Conservation (phyloP, 2,329 filamentous ascomycete species). For the Aspergillus novoparasiticus region DNA sequence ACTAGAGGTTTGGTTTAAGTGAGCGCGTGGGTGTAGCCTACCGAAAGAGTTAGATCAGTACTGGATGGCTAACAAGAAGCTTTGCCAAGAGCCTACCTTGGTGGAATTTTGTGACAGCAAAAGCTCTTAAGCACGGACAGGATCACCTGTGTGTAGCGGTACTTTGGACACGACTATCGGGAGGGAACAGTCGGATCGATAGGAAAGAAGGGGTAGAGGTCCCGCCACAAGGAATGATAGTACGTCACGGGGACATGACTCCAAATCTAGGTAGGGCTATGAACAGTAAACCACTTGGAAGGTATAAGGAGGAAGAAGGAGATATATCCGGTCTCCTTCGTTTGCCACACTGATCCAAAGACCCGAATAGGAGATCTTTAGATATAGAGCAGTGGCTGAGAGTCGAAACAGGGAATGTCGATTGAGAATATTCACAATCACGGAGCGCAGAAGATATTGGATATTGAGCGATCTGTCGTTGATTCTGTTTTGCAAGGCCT, state of each 20-base stretch:
- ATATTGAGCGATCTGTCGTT: slow-evolving; percentile 16
- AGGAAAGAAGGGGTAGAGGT: slow-evolving; percentile 22
- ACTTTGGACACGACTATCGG: slow-evolving; percentile 11
- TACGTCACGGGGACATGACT: slow-evolving; percentile 31
- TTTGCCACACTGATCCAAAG: slow-evolving; percentile 8
- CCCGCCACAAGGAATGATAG: slow-evolving; percentile 30
- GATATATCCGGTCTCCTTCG: not conserved
- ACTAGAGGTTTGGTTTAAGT: not conserved
- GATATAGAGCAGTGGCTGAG: slow-evolving; percentile 20
- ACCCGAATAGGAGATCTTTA: slow-evolving; percentile 8
- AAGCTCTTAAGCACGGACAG: slow-evolving; percentile 14
- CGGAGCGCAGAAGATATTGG: slow-evolving; percentile 11
- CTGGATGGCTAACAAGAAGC: not conserved
- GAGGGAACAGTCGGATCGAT: slow-evolving; percentile 14
- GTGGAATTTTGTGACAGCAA: slow-evolving; percentile 15
- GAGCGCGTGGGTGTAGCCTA: slow-evolving; percentile 13
- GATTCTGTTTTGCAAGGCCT: slow-evolving; percentile 19
- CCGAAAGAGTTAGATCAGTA: slow-evolving; percentile 20
- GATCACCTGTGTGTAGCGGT: slow-evolving; percentile 12
- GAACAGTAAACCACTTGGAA: slow-evolving; percentile 8
- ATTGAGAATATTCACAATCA: slow-evolving; percentile 15
- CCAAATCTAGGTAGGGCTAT: slow-evolving; percentile 12
- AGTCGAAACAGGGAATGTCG: slow-evolving; percentile 7
- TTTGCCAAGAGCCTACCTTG: slow-evolving; percentile 15
- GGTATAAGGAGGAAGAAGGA: slow-evolving; percentile 4